phyloP scores from a whole-genome alignment of 2,329 filamentous ascomycete genomes.

The Esteya vermicola region DNA sequence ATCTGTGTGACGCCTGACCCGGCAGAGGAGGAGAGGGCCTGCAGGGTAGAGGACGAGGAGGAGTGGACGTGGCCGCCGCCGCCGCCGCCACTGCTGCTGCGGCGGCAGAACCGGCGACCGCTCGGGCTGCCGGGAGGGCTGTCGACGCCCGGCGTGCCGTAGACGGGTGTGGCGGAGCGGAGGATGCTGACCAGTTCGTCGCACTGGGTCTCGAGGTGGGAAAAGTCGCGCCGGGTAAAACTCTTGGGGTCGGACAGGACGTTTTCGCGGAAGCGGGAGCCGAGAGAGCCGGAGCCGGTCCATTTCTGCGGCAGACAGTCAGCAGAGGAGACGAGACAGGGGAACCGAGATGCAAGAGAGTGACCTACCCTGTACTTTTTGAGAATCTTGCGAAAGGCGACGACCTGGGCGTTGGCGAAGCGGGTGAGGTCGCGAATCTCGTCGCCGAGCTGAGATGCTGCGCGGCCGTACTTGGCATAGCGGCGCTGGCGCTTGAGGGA shows the following conservation, averaged over 20 bases:
- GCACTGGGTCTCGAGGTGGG: slow-evolving; percentile 33
- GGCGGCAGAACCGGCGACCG: slow-evolving; percentile 7
- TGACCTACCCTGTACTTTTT: slow-evolving; percentile 58
- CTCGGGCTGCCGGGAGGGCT: neutral
- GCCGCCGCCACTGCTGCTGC: slow-evolving; percentile 7
- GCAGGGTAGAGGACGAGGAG: slow-evolving; percentile 11
- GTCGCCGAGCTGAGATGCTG: slow-evolving; percentile 45
- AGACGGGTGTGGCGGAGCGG: slow-evolving; percentile 26
- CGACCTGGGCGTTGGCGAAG: slow-evolving; percentile 59
- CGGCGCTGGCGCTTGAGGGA: slow-evolving; percentile 34
- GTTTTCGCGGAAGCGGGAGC: slow-evolving; percentile 50
- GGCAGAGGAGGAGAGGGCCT: slow-evolving; percentile 9
- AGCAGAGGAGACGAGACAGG: neutral
- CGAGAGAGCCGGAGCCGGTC: slow-evolving; percentile 57
- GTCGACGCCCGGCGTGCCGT: slow-evolving; percentile 16
- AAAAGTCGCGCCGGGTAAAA: slow-evolving; percentile 55
- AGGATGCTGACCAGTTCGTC: slow-evolving; percentile 34
- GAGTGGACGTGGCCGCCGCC: slow-evolving; percentile 9
- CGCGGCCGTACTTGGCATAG: slow-evolving; percentile 38
- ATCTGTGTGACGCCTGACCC: slow-evolving; percentile 2
- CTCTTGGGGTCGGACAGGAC: slow-evolving; percentile 53
- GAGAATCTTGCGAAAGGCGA: slow-evolving; percentile 68
- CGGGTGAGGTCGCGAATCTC: slow-evolving; percentile 57
- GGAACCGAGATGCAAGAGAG: neutral
- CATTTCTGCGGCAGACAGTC: slow-evolving; percentile 46